Evolutionary conservation across 2,329 filamentous ascomycete species (phyloP).

Genomic region (Tolypocladium ovalisporum): DNA sequence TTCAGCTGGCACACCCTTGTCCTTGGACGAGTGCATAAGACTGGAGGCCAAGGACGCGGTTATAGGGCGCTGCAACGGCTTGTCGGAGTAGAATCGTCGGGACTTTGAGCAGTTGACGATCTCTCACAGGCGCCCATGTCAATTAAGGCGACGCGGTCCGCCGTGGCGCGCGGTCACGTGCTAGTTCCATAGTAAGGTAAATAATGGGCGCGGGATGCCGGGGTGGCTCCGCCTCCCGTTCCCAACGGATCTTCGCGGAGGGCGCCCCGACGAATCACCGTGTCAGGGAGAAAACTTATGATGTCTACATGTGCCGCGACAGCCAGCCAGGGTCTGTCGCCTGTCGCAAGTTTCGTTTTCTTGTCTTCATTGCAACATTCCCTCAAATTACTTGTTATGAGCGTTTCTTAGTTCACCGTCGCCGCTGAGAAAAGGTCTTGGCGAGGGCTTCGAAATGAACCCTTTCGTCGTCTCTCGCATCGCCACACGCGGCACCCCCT

Average conservation of each 20-base stretch:
- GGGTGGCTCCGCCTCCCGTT: background rate
- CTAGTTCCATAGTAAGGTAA: background rate
- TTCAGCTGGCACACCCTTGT: conserved; percentile 8
- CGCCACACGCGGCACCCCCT: conserved; percentile 23
- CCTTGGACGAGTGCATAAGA: conserved; percentile 23
- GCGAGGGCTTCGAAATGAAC: conserved; percentile 25
- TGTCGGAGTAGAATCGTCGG: background rate
- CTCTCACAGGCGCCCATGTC: background rate
- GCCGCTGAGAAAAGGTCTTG: background rate
- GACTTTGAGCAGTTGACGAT: background rate
- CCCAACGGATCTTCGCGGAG: background rate
- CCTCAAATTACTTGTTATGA: conserved; percentile 4
- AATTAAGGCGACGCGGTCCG: background rate
- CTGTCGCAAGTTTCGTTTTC: background rate
- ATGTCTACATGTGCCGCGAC: conserved; percentile 2
- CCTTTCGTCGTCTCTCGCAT: conserved; percentile 25
- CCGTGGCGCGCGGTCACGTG: background rate
- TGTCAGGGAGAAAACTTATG: conserved; percentile 5
- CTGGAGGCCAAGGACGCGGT: background rate
- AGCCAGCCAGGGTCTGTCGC: background rate
- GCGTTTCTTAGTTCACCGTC: conserved; percentile 1
- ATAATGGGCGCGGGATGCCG: background rate
- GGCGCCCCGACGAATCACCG: conserved; percentile 10
- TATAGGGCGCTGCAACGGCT: background rate
- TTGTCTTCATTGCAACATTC: background rate